These are phyloP conservation scores for Diaporthe ampelina DNA, from an alignment of 2,329 filamentous ascomycete species.

Conservation along the genomic window DNA sequence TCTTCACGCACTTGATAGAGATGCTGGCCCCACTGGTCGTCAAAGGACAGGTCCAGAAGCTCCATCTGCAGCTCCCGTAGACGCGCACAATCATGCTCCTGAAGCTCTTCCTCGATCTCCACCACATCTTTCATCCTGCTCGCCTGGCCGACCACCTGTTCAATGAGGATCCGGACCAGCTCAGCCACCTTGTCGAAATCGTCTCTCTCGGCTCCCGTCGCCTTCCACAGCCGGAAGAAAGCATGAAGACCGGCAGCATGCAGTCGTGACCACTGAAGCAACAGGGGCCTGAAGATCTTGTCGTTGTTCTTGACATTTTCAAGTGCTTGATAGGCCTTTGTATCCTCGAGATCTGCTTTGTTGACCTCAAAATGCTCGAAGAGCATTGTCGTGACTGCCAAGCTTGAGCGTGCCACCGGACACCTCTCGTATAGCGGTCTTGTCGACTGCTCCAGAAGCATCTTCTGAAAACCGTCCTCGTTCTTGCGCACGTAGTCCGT, in stretches of 20 bases:
- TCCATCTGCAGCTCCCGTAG: slow-evolving; percentile 94
- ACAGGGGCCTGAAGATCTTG: slow-evolving; percentile 85
- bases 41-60: slow-evolving; percentile 89
- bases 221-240: slow-evolving; percentile 94
- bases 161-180: slow-evolving; percentile 88
- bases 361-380: slow-evolving; percentile 98
- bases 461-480: slow-evolving; percentile 92
- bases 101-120: slow-evolving; percentile 90
- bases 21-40: slow-evolving; percentile 94
- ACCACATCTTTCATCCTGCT: slow-evolving; percentile 85
- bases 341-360: slow-evolving; percentile 83
- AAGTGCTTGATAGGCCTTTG: slow-evolving; percentile 79
- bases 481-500: slow-evolving; percentile 94
- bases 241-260: slow-evolving; percentile 88
- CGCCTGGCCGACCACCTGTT: slow-evolving; percentile 89
- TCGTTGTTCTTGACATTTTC: slow-evolving; percentile 86
- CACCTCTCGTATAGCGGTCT: slow-evolving; percentile 80
- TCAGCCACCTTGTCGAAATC: slow-evolving; percentile 97
- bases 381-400: slow-evolving; percentile 88
- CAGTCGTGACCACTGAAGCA: slow-evolving; percentile 93
- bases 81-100: slow-evolving; percentile 83
- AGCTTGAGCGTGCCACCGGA: slow-evolving; percentile 87
- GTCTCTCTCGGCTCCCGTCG: slow-evolving; percentile 83
- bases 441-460: slow-evolving; percentile 89
- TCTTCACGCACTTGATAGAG: slow-evolving; percentile 92